Evolutionary conservation across 805 yeast genomes (phyloP).

Genomic region (Teunomyces atbi): DNA sequence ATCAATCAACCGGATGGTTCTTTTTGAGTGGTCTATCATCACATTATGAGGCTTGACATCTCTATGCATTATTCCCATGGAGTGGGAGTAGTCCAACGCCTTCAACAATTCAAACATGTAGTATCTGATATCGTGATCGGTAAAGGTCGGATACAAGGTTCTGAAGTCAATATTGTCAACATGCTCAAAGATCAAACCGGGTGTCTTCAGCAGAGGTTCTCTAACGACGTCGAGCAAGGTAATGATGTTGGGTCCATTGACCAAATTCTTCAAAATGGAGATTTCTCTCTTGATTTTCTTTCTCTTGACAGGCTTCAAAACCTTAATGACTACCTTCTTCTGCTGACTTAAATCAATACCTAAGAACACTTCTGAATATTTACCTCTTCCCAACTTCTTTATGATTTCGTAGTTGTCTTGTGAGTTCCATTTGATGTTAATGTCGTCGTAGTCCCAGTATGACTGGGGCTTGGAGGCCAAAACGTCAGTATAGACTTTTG

Average conservation of each 20-base stretch:
- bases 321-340: constrained; percentile 79
- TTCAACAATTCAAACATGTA: constrained; percentile 79
- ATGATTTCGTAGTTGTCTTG: constrained; percentile 84
- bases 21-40: constrained; percentile 77
- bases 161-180: constrained; percentile 85
- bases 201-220: constrained; percentile 81
- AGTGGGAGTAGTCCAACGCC: constrained; percentile 86
- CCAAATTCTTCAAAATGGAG: constrained; percentile 78
- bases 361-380: constrained; percentile 89
- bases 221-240: constrained; percentile 79
- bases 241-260: constrained; percentile 80
- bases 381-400: constrained; percentile 86
- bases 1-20: constrained; percentile 72
- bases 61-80: constrained; percentile 93
- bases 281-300: constrained; percentile 92
- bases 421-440: constrained; percentile 77
- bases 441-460: constrained; percentile 78
- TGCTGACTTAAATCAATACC: constrained; percentile 68
- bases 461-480: constrained; percentile 71
- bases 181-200: constrained; percentile 84
- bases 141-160: constrained; percentile 76
- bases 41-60: constrained; percentile 94
- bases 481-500: constrained; percentile 81
- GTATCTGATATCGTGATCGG: constrained; percentile 70
- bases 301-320: constrained; percentile 87